Base-by-base conservation (phyloP, 352 stramenopile genomes). In the Phytophthora quininea region DNA sequence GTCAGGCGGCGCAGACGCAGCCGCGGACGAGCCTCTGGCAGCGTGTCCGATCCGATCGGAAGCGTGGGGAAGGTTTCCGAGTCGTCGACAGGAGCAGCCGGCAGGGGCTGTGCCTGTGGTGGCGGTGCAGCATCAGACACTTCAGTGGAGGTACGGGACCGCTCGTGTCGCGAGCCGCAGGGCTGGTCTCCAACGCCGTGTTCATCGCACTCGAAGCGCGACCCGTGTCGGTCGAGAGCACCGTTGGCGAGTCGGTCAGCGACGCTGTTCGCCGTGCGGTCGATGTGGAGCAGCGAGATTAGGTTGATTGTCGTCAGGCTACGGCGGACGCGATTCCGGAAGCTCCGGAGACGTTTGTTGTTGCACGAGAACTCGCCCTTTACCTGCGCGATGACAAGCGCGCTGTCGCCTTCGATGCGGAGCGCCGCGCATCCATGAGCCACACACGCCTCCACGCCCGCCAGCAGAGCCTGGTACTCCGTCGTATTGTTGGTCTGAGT, bases 381-480 rank as follows among this genome's bases (percentile, higher is more conserved):
- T 5, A 50, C 45, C n/a, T 50, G 45, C 8, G 45, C 45, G 19
- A 24, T 24, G 19, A 24, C 19, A 24, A 24, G 19, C 19, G 19
- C 19, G 19, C 19, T 24, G 19, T 24, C 45, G 5, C 6, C 6
- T 30, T 50, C 45, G 12, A 50, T 50, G 15, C 45, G 45, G 8
- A 50, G 45, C 45, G 45, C 45, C 12, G 45, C 12, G 45, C 45
- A 50, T 8, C 12, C 45, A 30, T 50, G 12, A 5, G 15, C 15
- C 8, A 50, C 45, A 7, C 8, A 8, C 7, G 15, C 45, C 8
- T 24, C 45, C 24, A 50, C 45, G 6, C 45, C 45, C 12, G 45
- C 24, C 45, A 50, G 45, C 6, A 50, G 45, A n/a, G 45, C 45
- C n/a, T 50, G 45, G n/a, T 50, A 50, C n/a, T 50, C 45, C 5